Base-by-base conservation (phyloP, 2,329 filamentous ascomycete species). In the Neofusicoccum cordaticola region DNA sequence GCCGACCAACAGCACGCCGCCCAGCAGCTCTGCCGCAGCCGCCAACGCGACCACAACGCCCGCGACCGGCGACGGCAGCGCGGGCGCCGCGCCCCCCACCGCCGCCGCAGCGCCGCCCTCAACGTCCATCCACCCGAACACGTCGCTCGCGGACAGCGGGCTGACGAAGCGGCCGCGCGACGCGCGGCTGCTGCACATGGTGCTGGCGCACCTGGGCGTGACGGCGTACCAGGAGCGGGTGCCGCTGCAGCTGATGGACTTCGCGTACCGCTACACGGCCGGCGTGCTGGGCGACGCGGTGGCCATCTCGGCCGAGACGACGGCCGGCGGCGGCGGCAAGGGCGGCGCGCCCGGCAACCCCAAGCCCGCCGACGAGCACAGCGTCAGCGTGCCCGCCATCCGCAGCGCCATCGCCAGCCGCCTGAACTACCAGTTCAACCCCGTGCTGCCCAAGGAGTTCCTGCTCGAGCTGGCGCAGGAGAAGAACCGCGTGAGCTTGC, bases 181-280 rank as follows among this genome's bases (percentile, higher is more conserved):
- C 76, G 86, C 89, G 15, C 88, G 91, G 71, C 87, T 92, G 13
- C 86, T 95, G 71, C 91, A 94, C 79, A 86, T 93, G 17, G 85
- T 95, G 60, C 87, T 95, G 56, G 89, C 88, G 19, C 90, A 89
- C 7, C 89, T 93, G 71, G 91, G 91, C 72, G 90, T 94, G 9
- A 88, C 89, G 4, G 84, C 88, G 45, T 95, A 92, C 82, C 91
- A 94, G 76, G 86, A 90, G 75, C 90, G 91, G 71, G 91, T 95
- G 1, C 91, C 91, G 0, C 85, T 94, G 0, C 87, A 93, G 65
- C 87, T 95, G 56, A 88, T 95, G 75, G 91, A 95, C 69, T 94
- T 94, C 74, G 90, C 91, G 56, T 95, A 95, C 83, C 88, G 91
- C 42, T 91, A 93, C 82, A 91, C 89, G 9, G 87, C 87, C 1